Conservation (phyloP, 2,329 filamentous ascomycete species). For the Neonectria hederae region DNA sequence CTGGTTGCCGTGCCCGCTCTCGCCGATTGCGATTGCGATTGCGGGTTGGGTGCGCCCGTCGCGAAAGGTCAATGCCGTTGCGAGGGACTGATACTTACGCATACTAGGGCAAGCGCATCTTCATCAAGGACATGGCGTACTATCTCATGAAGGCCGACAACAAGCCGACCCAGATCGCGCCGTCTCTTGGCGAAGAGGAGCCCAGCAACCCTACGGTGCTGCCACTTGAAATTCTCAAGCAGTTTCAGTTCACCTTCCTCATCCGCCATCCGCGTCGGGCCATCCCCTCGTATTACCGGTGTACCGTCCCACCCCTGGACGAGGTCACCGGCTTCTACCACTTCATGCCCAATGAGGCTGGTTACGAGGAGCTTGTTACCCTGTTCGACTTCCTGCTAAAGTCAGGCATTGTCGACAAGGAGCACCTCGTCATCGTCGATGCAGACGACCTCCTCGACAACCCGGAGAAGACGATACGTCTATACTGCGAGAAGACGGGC, state of each 20-base stretch:
- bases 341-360: slow-evolving; percentile 89
- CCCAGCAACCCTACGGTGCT: slow-evolving; percentile 85
- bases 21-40: neutral
- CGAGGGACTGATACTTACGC: slow-evolving; percentile 39
- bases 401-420: slow-evolving; percentile 75
- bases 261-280: slow-evolving; percentile 94
- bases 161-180: slow-evolving; percentile 75
- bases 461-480: slow-evolving; percentile 77
- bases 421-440: slow-evolving; percentile 85
- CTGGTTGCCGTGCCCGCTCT: neutral
- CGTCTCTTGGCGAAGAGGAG: slow-evolving; percentile 77
- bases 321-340: slow-evolving; percentile 84
- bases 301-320: slow-evolving; percentile 87
- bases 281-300: slow-evolving; percentile 94
- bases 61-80: neutral
- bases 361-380: slow-evolving; percentile 86
- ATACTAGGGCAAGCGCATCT: slow-evolving; percentile 83
- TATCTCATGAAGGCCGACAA: slow-evolving; percentile 84
- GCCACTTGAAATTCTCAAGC: slow-evolving; percentile 75
- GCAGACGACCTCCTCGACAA: slow-evolving; percentile 93
- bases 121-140: slow-evolving; percentile 98
- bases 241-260: slow-evolving; percentile 94
- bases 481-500: slow-evolving; percentile 84
- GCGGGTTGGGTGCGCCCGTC: neutral
- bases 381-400: slow-evolving; percentile 86